phyloP scores from a whole-genome alignment of 345 rosid genomes.

The Aquilaria malaccensis region DNA sequence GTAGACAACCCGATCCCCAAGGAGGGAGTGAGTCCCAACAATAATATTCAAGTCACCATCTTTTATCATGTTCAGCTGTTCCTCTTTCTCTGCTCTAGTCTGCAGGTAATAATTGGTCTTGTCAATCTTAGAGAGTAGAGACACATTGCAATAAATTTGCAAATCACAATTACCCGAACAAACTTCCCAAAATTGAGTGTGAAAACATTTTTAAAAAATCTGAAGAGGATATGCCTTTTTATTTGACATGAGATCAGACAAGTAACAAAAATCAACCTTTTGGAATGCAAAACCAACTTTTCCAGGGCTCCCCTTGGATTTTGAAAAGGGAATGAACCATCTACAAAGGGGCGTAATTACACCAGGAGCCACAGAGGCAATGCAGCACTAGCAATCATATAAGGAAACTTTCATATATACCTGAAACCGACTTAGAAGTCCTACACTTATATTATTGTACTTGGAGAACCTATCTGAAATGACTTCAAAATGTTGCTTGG shows the following conservation, averaged over 20 bases:
- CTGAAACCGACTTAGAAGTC: slow-evolving; percentile 94
- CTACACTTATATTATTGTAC: slow-evolving; percentile 59
- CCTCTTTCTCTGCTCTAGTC: slow-evolving; percentile 82
- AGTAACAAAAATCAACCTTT: too few species aligned
- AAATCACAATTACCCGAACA: too few species aligned
- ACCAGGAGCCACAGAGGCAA: slow-evolving; percentile 4
- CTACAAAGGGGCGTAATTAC: slow-evolving; percentile 1
- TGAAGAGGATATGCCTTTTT: too few species aligned
- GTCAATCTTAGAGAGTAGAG: slow-evolving; percentile 15
- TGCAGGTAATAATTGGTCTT: slow-evolving; percentile 30
- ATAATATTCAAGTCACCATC: slow-evolving; percentile 66
- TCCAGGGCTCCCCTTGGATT: not conserved
- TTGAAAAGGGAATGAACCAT: not conserved
- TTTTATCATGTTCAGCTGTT: slow-evolving; percentile 63
- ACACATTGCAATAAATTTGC: too few species aligned
- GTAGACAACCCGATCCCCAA: slow-evolving; percentile 87
- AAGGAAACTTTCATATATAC: slow-evolving; percentile 26
- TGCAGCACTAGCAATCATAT: slow-evolving; percentile 10
- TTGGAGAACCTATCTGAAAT: slow-evolving; percentile 68
- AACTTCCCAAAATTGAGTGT: too few species aligned
- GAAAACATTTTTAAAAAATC: too few species aligned
- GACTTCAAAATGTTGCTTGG: slow-evolving; percentile 92
- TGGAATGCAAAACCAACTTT: too few species aligned
- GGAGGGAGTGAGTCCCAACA: slow-evolving; percentile 97
- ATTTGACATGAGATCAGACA: too few species aligned